Conservation (phyloP, 2,329 filamentous ascomycete species). For the Fusarium sp. region DNA sequence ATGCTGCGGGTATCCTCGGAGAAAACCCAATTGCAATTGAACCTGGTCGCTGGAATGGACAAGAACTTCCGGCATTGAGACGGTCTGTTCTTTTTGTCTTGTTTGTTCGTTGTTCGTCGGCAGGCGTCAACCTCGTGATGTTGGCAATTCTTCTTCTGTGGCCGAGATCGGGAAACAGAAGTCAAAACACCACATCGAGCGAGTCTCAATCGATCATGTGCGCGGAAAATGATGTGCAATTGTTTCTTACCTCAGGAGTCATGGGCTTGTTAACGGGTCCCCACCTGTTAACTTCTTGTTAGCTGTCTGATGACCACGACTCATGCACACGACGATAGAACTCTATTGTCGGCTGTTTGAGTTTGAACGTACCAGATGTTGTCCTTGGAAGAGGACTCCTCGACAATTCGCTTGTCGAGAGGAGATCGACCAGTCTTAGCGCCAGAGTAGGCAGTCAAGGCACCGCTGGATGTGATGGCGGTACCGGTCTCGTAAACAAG, state of each 20-base stretch:
- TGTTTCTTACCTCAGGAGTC: slow-evolving; percentile 81
- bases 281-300: slow-evolving; percentile 68
- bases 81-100: neutral
- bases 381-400: slow-evolving; percentile 88
- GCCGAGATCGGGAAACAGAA: slow-evolving; percentile 9
- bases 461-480: slow-evolving; percentile 95
- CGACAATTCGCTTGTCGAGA: slow-evolving; percentile 96
- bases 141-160: slow-evolving; percentile 21
- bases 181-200: slow-evolving; percentile 14
- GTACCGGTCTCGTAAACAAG: slow-evolving; percentile 97
- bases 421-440: slow-evolving; percentile 98
- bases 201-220: slow-evolving; percentile 12
- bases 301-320: slow-evolving; percentile 44
- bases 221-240: slow-evolving; percentile 1
- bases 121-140: slow-evolving; percentile 35
- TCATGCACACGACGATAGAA: slow-evolving; percentile 22
- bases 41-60: slow-evolving; percentile 41
- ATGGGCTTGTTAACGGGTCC: slow-evolving; percentile 99
- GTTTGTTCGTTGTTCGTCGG: slow-evolving; percentile 1
- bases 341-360: slow-evolving; percentile 24
- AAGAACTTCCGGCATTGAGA: slow-evolving; percentile 27
- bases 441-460: slow-evolving; percentile 96
- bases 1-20: slow-evolving; percentile 46
- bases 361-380: slow-evolving; percentile 78
- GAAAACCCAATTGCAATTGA: slow-evolving; percentile 33